Conservation (phyloP, 768 basidiomycete genomes). For the Termitomyces sp. region DNA sequence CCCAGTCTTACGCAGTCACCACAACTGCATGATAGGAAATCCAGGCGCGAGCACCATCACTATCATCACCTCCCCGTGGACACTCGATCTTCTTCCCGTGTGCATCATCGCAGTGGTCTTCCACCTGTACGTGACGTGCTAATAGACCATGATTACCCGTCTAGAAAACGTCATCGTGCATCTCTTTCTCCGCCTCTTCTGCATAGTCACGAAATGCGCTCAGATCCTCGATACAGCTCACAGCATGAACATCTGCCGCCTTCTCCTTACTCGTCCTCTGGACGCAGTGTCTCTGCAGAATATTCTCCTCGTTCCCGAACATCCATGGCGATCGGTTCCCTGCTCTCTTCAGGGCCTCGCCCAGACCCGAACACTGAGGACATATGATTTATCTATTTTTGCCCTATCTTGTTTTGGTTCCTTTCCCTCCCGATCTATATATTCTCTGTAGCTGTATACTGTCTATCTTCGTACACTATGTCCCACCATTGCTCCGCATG, state of each 20-base stretch:
- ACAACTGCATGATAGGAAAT: constrained; percentile 25
- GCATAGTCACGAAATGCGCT: constrained; percentile 35
- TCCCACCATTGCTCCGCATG: background rate
- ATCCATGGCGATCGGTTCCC: constrained; percentile 76
- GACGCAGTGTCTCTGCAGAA: constrained; percentile 57
- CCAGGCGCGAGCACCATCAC: constrained; percentile 28
- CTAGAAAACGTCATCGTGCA: constrained; percentile 58
- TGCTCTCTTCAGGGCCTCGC: constrained; percentile 46
- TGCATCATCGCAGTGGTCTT: constrained; percentile 21
- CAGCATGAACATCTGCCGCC: constrained; percentile 51
- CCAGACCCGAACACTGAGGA: constrained; percentile 31
- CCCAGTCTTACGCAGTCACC: constrained; percentile 32
- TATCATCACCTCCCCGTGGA: constrained; percentile 19
- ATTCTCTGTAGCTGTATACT: constrained; percentile 11
- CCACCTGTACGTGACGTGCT: constrained; percentile 28
- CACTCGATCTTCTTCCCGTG: constrained; percentile 35
- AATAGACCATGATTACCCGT: constrained; percentile 31
- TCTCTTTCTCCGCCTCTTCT: constrained; percentile 51
- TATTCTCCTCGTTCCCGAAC: constrained; percentile 67
- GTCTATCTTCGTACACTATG: constrained; percentile 3
- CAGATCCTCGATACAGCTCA: constrained; percentile 23
- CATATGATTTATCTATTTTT: constrained; percentile 16
- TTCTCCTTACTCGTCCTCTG: constrained; percentile 69
- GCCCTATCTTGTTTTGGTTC: background rate
- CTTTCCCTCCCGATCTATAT: constrained; percentile 8